Percentiles rank a stretch among this genome's conserved stretches.
These are phyloP conservation scores for Austroboletus olivaceoglutinosus DNA, from an alignment of 1,284 basidiomycete genomes.

Conservation along the genomic window DNA sequence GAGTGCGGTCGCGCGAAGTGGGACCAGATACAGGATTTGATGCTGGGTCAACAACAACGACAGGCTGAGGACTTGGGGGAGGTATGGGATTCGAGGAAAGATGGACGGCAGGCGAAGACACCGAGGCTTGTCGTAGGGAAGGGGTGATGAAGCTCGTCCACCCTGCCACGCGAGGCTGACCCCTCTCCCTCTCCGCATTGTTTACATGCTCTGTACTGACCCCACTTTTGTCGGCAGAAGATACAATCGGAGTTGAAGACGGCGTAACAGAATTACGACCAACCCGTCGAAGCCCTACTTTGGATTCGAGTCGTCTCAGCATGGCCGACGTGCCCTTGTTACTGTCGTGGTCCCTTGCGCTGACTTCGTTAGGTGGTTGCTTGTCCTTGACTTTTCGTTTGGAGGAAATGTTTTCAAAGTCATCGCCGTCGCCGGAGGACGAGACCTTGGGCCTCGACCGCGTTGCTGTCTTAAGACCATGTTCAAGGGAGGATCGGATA, in stretches of 20 bases:
- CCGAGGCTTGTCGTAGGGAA: constrained; percentile 62
- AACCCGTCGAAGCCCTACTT: constrained; percentile 52
- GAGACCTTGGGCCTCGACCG: constrained; percentile 41
- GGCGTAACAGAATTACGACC: constrained; percentile 45
- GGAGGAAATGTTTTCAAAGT: constrained; percentile 42
- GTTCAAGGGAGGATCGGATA: constrained; percentile 62
- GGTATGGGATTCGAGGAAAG: constrained; percentile 52
- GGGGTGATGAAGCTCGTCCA: constrained; percentile 59
- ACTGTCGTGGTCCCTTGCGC: constrained; percentile 26
- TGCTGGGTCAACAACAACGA: constrained; percentile 46
- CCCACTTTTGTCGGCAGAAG: constrained; percentile 29
- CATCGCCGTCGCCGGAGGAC: constrained; percentile 38
- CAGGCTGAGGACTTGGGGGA: constrained; percentile 51
- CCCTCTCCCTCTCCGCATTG: constrained; percentile 36
- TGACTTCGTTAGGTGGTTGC: constrained; percentile 33
- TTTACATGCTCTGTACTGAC: constrained; percentile 36
- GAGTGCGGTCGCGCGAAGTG: constrained; percentile 42
- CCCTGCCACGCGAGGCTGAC: constrained; percentile 48
- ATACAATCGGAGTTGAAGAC: constrained; percentile 41
- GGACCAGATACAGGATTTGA: constrained; percentile 43
- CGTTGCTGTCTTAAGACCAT: constrained; percentile 61
- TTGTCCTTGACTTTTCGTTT: constrained; percentile 47
- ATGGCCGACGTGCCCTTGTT: constrained; percentile 38
- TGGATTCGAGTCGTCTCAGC: constrained; percentile 45
- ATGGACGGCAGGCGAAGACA: constrained; percentile 69